These are phyloP conservation scores for Lactifluus volemus DNA, from an alignment of 768 basidiomycete genomes.

Conservation along the genomic window DNA sequence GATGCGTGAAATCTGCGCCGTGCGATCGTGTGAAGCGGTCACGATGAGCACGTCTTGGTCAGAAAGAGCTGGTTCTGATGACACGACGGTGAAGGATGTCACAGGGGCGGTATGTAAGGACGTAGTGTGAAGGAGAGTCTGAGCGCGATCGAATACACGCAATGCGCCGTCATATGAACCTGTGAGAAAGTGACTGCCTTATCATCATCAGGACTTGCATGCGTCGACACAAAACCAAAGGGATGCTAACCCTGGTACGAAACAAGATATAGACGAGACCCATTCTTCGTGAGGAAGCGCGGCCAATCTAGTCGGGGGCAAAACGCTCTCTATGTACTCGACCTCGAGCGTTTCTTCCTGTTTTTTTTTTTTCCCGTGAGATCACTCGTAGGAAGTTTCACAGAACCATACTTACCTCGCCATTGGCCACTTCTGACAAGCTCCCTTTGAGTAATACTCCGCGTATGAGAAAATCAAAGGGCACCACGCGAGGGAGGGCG, in stretches of 20 bases:
- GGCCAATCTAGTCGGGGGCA: conserved; percentile 35
- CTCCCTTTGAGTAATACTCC: conserved; percentile 71
- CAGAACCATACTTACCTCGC: conserved; percentile 43
- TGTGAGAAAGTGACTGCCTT: conserved; percentile 56
- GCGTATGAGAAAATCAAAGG: conserved; percentile 86
- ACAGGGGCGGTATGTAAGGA: conserved; percentile 56
- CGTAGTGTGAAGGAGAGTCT: conserved; percentile 43
- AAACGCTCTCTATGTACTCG: conserved; percentile 19
- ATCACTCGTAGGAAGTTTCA: neutral
- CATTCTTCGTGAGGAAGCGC: conserved; percentile 86
- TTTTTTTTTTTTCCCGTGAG: neutral
- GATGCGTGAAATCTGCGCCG: conserved; percentile 45
- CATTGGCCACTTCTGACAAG: conserved; percentile 70
- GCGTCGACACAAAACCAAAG: conserved; percentile 5
- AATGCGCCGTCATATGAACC: conserved; percentile 75
- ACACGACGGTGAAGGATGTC: conserved; percentile 53
- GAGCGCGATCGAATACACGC: conserved; percentile 64
- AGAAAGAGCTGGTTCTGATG: conserved; percentile 24
- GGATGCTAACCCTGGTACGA: conserved; percentile 40
- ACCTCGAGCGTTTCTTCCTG: conserved; percentile 65
- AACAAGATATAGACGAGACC: conserved; percentile 75
- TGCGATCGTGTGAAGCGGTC: conserved; percentile 73
- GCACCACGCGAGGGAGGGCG: conserved; percentile 59
- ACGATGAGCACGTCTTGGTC: conserved; percentile 39
- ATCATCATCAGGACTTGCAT: conserved; percentile 3